phyloP scores from a whole-genome alignment of 73 alveolate species.

The Diophrys appendiculata region DNA sequence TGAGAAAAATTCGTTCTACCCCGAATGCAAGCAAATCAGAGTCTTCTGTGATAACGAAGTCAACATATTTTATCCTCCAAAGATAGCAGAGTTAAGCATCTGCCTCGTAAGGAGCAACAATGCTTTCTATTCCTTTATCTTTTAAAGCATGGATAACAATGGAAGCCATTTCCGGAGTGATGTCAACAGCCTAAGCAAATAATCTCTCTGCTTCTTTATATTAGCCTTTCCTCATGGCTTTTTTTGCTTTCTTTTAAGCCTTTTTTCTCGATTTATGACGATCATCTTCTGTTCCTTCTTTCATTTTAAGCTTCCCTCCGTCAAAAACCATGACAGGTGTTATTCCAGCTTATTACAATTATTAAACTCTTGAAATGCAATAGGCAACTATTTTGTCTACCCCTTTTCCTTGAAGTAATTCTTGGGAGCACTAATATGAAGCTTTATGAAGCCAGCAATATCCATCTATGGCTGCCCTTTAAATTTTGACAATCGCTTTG shows the following conservation, averaged over 20 bases:
- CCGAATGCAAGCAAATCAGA: conserved; percentile 89
- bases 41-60: conserved; percentile 93
- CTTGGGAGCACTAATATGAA: conserved; percentile 5
- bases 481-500: no score
- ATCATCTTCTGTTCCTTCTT: conserved; percentile 75
- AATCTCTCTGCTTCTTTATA: conserved; percentile 72
- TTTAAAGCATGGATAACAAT: conserved; percentile 75
- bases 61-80: conserved; percentile 65
- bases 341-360: conserved; percentile 67
- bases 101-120: conserved; percentile 97
- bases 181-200: conserved; percentile 73
- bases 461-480: conserved; percentile 79
- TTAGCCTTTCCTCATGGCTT: conserved; percentile 68
- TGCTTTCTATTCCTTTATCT: conserved; percentile 67
- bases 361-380: conserved; percentile 74
- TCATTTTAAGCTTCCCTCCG: conserved; percentile 84
- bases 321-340: conserved; percentile 90
- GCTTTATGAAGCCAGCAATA: conserved; percentile 72
- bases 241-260: conserved; percentile 67
- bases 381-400: conserved; percentile 71
- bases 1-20: conserved; percentile 81
- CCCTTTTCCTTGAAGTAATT: neutral
- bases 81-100: conserved; percentile 95
- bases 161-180: conserved; percentile 81
- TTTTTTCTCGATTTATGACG: conserved; percentile 65